Evolutionary conservation across 2,329 filamentous ascomycete species (phyloP).

Genomic region (Blastomyces percursus): DNA sequence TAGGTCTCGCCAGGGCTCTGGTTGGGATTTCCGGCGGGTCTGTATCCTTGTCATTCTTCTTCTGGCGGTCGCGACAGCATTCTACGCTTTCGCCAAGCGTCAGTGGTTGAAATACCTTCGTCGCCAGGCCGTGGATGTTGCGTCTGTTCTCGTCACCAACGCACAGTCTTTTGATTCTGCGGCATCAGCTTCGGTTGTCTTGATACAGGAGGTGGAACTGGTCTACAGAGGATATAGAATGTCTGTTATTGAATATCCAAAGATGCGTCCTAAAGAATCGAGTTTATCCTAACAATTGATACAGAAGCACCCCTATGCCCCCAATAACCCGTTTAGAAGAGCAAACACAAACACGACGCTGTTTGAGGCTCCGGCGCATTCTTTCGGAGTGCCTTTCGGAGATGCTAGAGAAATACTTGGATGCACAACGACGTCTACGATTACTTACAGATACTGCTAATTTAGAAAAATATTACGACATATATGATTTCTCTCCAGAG

Average conservation of each 20-base stretch:
- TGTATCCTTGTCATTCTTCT: slow-evolving; percentile 37
- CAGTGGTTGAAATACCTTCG: slow-evolving; percentile 74
- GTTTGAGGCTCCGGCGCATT: slow-evolving; percentile 65
- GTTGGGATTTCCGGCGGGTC: slow-evolving; percentile 33
- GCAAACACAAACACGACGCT: slow-evolving; percentile 64
- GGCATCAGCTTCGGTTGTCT: slow-evolving; percentile 61
- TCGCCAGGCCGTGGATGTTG: slow-evolving; percentile 59
- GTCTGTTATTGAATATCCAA: slow-evolving; percentile 37
- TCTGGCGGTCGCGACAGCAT: slow-evolving; percentile 43
- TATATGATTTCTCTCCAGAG: slow-evolving; percentile 66
- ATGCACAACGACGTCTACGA: slow-evolving; percentile 57
- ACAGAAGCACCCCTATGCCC: slow-evolving; percentile 73
- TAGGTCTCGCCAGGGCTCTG: slow-evolving; percentile 44
- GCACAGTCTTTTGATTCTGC: slow-evolving; percentile 74
- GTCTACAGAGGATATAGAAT: slow-evolving; percentile 83
- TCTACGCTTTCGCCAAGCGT: slow-evolving; percentile 62
- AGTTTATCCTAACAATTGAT: slow-evolving; percentile 14
- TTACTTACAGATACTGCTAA: slow-evolving; percentile 67
- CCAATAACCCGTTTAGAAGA: slow-evolving; percentile 90
- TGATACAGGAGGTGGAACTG: slow-evolving; percentile 91
- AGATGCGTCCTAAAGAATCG: not conserved
- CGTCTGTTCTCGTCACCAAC: slow-evolving; percentile 57
- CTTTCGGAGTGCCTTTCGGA: slow-evolving; percentile 59
- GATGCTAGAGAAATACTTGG: slow-evolving; percentile 60
- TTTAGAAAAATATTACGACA: slow-evolving; percentile 84